phyloP scores from a whole-genome alignment of 2,329 filamentous ascomycete genomes.

The Colletotrichum navitas region DNA sequence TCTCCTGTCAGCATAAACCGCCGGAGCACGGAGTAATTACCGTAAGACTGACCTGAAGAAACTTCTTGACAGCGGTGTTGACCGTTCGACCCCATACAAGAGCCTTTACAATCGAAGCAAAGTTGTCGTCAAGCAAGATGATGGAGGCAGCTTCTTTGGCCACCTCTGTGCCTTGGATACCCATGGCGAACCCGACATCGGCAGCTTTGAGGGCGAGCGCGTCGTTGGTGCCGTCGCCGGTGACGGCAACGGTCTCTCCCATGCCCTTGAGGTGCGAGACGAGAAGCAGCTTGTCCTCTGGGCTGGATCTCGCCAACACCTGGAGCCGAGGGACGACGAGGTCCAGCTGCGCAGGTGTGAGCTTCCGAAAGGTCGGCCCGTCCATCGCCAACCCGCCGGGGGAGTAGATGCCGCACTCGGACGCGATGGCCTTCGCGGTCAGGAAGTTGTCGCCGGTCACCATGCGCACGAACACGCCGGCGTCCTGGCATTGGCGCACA shows the following conservation, averaged over 20 bases:
- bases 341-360: constrained; percentile 71
- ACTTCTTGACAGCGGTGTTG: constrained; percentile 74
- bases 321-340: constrained; percentile 69
- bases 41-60: constrained; percentile 62
- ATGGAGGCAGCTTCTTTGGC: constrained; percentile 74
- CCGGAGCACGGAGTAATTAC: too few relatives aligned
- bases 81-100: constrained; percentile 73
- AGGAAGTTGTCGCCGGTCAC: constrained; percentile 67
- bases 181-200: constrained; percentile 74
- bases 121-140: constrained; percentile 73
- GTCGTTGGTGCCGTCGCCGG: constrained; percentile 74
- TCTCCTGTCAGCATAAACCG: neutral
- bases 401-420: constrained; percentile 77
- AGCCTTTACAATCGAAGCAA: constrained; percentile 70
- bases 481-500: constrained; percentile 57
- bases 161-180: constrained; percentile 71
- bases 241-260: constrained; percentile 70
- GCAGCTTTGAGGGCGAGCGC: constrained; percentile 71
- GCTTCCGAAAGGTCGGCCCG: constrained; percentile 74
- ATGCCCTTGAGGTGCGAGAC: constrained; percentile 72
- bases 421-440: constrained; percentile 80
- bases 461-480: constrained; percentile 61
- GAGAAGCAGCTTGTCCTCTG: constrained; percentile 75
- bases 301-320: constrained; percentile 74
- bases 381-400: constrained; percentile 74